phyloP scores from a whole-genome alignment of 495 filamentous ascomycete genomes.

The Neurospora sp. region DNA sequence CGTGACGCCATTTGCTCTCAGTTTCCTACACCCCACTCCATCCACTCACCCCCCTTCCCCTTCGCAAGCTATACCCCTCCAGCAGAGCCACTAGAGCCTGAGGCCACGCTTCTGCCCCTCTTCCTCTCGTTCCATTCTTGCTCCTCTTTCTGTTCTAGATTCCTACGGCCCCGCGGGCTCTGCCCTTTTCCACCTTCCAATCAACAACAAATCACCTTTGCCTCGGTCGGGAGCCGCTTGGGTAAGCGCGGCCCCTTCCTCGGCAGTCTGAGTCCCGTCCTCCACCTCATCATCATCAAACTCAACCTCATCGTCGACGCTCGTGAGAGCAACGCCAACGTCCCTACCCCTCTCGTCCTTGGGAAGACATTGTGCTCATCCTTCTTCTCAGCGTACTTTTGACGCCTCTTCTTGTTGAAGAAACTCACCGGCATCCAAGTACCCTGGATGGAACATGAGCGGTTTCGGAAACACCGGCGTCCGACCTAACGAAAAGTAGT shows the following conservation, averaged over 20 bases:
- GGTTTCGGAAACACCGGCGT: constrained; percentile 27
- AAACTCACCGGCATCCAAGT: constrained; percentile 7
- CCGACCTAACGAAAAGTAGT: constrained; percentile 14
- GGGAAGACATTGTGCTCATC: too few relatives aligned
- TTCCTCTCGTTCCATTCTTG: background rate
- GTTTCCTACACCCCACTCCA: background rate
- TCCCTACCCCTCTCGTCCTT: too few relatives aligned
- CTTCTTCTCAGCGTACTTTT: too few relatives aligned
- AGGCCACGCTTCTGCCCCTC: background rate
- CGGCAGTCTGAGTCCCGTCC: too few relatives aligned
- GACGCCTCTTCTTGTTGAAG: too few relatives aligned
- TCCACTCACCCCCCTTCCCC: background rate
- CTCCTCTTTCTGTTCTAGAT: background rate
- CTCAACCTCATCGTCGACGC: too few relatives aligned
- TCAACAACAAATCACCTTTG: background rate
- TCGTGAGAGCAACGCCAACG: too few relatives aligned
- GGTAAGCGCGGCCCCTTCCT: too few relatives aligned
- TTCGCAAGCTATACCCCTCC: background rate
- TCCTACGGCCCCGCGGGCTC: background rate
- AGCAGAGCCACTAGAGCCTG: background rate
- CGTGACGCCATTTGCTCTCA: background rate
- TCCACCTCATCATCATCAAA: too few relatives aligned
- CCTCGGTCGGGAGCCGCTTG: too few relatives aligned
- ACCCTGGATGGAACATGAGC: constrained; percentile 25
- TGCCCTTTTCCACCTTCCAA: background rate